Evolutionary conservation across 2,329 filamentous ascomycete genomes (phyloP).

Genomic region (Fusarium camptoceras): DNA sequence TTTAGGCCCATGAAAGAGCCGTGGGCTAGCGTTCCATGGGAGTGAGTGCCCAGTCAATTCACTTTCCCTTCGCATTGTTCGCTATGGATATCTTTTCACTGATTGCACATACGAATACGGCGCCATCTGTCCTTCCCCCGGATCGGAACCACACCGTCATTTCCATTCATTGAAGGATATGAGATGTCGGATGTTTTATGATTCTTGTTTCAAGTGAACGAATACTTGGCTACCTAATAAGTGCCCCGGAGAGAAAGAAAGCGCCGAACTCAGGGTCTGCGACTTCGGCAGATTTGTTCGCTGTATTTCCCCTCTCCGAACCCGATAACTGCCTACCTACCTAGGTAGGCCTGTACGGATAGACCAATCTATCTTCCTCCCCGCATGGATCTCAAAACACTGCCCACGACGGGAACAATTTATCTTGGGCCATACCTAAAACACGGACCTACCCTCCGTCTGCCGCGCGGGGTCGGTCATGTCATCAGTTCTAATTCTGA

Average conservation of each 20-base stretch:
- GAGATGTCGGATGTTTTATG: conserved; percentile 8
- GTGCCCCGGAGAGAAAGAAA: not conserved
- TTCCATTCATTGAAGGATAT: conserved; percentile 11
- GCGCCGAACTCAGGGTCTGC: not conserved
- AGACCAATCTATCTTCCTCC: conserved; percentile 16
- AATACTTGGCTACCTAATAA: not conserved
- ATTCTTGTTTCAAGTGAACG: not conserved
- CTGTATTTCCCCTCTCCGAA: not conserved
- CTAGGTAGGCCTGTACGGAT: not conserved
- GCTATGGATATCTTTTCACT: conserved; percentile 10
- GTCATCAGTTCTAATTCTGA: conserved; percentile 17
- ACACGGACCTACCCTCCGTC: conserved; percentile 35
- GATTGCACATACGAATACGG: conserved; percentile 43
- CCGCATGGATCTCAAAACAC: conserved; percentile 18
- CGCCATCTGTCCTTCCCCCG: conserved; percentile 2
- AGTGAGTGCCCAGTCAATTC: conserved; percentile 4
- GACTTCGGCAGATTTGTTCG: conserved; percentile 2
- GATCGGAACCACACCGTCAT: conserved; percentile 37
- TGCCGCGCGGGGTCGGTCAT: conserved; percentile 22
- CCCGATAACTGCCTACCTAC: not conserved
- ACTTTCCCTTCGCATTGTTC: not conserved
- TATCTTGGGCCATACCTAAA: conserved; percentile 21
- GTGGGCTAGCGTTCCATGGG: not conserved
- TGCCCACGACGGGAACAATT: not conserved
- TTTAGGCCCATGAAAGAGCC: conserved; percentile 14